phyloP scores from a whole-genome alignment of 495 filamentous ascomycete species.

The Daldinia childiae region DNA sequence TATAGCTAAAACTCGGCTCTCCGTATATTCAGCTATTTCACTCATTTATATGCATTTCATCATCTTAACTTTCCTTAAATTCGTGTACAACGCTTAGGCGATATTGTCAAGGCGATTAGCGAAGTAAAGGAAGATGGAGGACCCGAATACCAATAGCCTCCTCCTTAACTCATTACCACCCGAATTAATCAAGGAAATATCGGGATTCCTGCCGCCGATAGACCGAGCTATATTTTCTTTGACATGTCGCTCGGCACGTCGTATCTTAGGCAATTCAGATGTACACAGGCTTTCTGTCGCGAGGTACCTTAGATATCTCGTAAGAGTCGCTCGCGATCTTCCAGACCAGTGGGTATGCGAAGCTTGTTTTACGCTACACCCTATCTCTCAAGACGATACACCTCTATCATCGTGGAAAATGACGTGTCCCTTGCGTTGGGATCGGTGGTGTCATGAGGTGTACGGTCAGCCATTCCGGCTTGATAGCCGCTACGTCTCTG shows the following conservation, averaged over 20 bases:
- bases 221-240: slow-evolving; percentile 12
- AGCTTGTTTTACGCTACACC: slow-evolving; percentile 13
- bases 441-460: neutral
- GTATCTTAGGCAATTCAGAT: neutral
- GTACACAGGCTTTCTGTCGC: neutral
- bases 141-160: neutral
- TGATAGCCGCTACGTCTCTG: neutral
- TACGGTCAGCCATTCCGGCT: neutral
- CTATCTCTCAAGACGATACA: neutral
- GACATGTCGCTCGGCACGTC: slow-evolving; percentile 14
- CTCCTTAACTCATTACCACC: slow-evolving; percentile 22
- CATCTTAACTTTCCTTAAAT: neutral
- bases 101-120: neutral
- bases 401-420: neutral
- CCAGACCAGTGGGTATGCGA: slow-evolving; percentile 19
- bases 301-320: slow-evolving; percentile 21
- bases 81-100: neutral
- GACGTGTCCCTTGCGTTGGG: slow-evolving; percentile 3
- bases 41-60: neutral
- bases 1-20: neutral
- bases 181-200: slow-evolving; percentile 16
- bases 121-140: neutral
- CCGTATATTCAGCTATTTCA: neutral
- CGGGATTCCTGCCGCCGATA: neutral
- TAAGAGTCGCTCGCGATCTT: slow-evolving; percentile 6